A percentile compares a stretch with the other conserved stretches of the same genome.
These are phyloP conservation scores for Hypoxylon lienhwacheense DNA, from an alignment of 495 filamentous ascomycete genomes.

Conservation along the genomic window DNA sequence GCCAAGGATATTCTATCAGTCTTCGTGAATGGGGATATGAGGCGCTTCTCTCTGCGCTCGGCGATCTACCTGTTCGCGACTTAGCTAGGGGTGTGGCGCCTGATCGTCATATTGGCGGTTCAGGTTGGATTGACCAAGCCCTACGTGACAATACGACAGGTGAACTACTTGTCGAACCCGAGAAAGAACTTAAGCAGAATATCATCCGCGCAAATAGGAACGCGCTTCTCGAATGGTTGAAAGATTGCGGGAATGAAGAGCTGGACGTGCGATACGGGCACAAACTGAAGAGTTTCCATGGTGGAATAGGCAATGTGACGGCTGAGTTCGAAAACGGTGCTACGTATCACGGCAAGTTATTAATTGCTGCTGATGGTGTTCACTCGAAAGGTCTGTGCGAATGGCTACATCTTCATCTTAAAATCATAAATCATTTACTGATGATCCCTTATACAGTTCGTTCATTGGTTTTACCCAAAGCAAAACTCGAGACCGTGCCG, in stretches of 20 bases:
- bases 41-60: not conserved
- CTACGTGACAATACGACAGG: not conserved
- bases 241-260: not conserved
- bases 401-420: no score
- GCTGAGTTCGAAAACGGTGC: not conserved
- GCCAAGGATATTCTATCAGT: not conserved
- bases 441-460: not conserved
- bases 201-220: not conserved
- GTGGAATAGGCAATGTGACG: not conserved
- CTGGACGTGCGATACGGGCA: not conserved
- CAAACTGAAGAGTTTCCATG: not conserved
- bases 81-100: not conserved
- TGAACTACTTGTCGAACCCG: not conserved
- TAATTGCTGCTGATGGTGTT: not conserved
- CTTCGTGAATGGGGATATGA: not conserved
- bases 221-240: not conserved
- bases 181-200: not conserved
- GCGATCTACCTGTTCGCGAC: not conserved
- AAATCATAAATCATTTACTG: no score
- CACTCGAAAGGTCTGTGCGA: not conserved
- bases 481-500: not conserved
- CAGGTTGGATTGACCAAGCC: not conserved
- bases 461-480: not conserved
- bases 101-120: not conserved
- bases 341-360: not conserved